Conservation (phyloP, 2,329 filamentous ascomycete genomes). For the Fusarium sterilihyphosum region DNA sequence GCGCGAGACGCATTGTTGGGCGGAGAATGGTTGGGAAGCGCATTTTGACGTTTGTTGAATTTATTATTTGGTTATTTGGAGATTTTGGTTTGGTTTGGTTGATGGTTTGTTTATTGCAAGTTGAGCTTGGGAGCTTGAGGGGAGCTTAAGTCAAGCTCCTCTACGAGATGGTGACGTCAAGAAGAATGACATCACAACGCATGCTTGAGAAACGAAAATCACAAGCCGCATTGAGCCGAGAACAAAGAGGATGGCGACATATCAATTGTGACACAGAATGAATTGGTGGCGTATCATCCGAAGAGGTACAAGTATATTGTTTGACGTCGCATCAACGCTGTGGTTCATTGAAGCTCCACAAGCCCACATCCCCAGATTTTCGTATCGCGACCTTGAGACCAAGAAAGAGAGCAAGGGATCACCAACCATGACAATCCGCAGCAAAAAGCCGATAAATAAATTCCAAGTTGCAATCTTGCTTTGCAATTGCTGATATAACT, state of each 20-base stretch:
- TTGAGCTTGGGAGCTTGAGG: neutral
- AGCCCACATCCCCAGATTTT: neutral
- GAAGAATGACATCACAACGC: slow-evolving; percentile 33
- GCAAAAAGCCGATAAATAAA: too few relatives aligned
- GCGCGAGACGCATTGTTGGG: slow-evolving; percentile 3
- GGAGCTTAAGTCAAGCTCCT: slow-evolving; percentile 16
- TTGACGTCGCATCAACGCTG: neutral
- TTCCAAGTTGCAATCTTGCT: fast-evolving
- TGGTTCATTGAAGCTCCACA: slow-evolving; percentile 1
- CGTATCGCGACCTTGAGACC: neutral
- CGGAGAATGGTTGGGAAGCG: slow-evolving; percentile 19
- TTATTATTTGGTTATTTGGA: fast-evolving
- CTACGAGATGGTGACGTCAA: slow-evolving; percentile 34
- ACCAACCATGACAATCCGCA: neutral
- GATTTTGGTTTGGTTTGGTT: neutral
- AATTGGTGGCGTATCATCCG: neutral
- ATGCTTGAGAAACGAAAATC: neutral
- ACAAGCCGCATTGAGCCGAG: slow-evolving; percentile 9
- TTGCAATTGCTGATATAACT: too few relatives aligned
- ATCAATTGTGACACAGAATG: neutral
- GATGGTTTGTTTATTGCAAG: neutral
- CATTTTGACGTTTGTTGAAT: neutral
- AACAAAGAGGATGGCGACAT: neutral
- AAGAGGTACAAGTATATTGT: neutral
- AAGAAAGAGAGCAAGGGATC: too few relatives aligned